Percentiles rank a stretch among this genome's conserved stretches.
Conservation (phyloP, 2,329 filamentous ascomycete species). For the Fusarium solani-melongenae region DNA sequence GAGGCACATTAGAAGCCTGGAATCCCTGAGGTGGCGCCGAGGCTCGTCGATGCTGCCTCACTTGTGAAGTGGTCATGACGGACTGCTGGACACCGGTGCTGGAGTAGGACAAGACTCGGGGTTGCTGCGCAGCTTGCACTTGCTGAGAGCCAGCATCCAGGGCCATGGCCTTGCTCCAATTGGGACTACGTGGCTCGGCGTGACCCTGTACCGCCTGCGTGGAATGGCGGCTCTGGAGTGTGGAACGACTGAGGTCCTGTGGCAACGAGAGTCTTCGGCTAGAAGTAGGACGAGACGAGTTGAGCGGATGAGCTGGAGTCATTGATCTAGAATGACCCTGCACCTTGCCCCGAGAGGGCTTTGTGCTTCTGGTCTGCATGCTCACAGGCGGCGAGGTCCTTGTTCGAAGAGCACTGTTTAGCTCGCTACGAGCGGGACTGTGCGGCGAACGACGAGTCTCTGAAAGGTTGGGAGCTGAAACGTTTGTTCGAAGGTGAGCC, state of each 20-base stretch:
- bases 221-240: slow-evolving; percentile 26
- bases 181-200: slow-evolving; percentile 27
- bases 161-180: slow-evolving; percentile 12
- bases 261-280: slow-evolving; percentile 32
- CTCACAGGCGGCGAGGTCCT: slow-evolving; percentile 56
- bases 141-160: slow-evolving; percentile 18
- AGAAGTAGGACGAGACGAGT: slow-evolving; percentile 2
- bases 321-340: slow-evolving; percentile 20
- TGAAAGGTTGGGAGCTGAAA: slow-evolving; percentile 44
- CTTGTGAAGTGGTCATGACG: slow-evolving; percentile 5
- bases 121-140: slow-evolving; percentile 12
- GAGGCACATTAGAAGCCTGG: slow-evolving; percentile 11
- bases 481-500: slow-evolving; percentile 28
- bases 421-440: slow-evolving; percentile 14
- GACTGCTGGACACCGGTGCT: slow-evolving; percentile 29
- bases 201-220: slow-evolving; percentile 14
- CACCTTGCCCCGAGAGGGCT: slow-evolving; percentile 29
- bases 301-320: slow-evolving; percentile 27
- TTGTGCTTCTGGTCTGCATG: slow-evolving; percentile 54
- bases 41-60: slow-evolving; percentile 30
- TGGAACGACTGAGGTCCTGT: slow-evolving; percentile 31
- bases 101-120: slow-evolving; percentile 27
- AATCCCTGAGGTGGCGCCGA: slow-evolving; percentile 32
- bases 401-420: slow-evolving; percentile 41
- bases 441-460: slow-evolving; percentile 16